These are phyloP conservation scores for Calophaca sinica DNA, from an alignment of 306 rosid species.

Conservation along the genomic window DNA sequence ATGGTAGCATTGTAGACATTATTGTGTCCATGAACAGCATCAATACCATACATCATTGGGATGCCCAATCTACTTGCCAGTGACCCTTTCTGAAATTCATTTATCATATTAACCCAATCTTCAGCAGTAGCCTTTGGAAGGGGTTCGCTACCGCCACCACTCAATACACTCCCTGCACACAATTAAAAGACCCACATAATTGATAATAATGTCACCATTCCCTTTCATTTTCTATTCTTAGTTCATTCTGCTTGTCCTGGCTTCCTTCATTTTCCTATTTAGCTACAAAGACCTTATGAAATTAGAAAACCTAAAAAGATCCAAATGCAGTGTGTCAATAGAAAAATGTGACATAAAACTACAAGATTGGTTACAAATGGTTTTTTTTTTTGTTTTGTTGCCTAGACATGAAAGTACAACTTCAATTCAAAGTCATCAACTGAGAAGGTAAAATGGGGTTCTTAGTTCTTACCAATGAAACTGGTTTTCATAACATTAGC, in stretches of 20 bases:
- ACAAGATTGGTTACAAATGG: slow-evolving; percentile 1
- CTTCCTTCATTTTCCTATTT: slow-evolving; percentile 3
- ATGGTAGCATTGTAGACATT: slow-evolving; percentile 92
- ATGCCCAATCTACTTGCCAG: slow-evolving; percentile 83
- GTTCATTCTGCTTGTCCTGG: neutral
- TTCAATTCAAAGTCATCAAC: slow-evolving; percentile 10
- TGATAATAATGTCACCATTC: slow-evolving; percentile 4
- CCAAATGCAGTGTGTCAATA: too few species aligned
- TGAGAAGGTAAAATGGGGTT: neutral
- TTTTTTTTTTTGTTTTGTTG: neutral
- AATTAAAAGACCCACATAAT: slow-evolving; percentile 32
- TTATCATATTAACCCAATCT: slow-evolving; percentile 95
- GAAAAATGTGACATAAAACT: slow-evolving; percentile 3
- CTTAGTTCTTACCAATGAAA: slow-evolving; percentile 72
- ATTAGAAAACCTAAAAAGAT: neutral
- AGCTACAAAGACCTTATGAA: neutral
- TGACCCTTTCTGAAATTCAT: slow-evolving; percentile 83
- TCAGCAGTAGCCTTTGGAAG: slow-evolving; percentile 86
- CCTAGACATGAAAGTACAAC: neutral
- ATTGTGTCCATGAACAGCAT: slow-evolving; percentile 99
- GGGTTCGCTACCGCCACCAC: slow-evolving; percentile 95
- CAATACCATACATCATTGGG: slow-evolving; percentile 97
- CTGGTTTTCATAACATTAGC: slow-evolving; percentile 65
- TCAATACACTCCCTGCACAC: slow-evolving; percentile 87
- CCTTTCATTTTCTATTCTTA: slow-evolving; percentile 14